Percentiles rank a stretch among this genome's conserved stretches.
phyloP scores from a whole-genome alignment of 1,139 yeast species.

The Blastobotrys aristatus region DNA sequence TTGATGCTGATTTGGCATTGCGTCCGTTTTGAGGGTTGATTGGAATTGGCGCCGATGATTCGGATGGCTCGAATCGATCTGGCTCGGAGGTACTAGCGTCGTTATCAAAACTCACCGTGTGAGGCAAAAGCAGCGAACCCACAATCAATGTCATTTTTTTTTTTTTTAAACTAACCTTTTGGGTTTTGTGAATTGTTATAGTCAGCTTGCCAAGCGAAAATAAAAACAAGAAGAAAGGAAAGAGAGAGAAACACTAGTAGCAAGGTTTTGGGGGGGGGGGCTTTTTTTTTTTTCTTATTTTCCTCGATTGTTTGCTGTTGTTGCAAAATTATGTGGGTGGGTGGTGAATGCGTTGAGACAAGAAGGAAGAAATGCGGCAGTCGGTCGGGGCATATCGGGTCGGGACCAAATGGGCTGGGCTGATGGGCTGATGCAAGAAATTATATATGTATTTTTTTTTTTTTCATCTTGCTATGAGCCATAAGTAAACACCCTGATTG shows the following conservation, averaged over 20 bases:
- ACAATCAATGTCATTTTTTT: constrained; percentile 25
- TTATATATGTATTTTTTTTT: no score
- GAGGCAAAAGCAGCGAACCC: constrained; percentile 50
- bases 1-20: not conserved
- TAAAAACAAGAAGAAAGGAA: not conserved
- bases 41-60: constrained; percentile 4
- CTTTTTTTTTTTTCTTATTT: no score
- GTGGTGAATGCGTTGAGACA: no score
- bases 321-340: no score
- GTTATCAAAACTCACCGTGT: constrained; percentile 66
- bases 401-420: no score
- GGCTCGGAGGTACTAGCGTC: constrained; percentile 20
- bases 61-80: not conserved
- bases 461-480: no score
- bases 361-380: no score
- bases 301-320: no score
- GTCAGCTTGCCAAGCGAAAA: not conserved
- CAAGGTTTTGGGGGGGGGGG: no score
- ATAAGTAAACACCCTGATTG: no score
- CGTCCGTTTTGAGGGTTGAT: not conserved
- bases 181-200: not conserved
- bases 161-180: not conserved
- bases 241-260: not conserved
- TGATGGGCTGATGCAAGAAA: no score
- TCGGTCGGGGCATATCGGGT: no score